A percentile compares a stretch with the other conserved stretches of the same genome.
Conservation (phyloP, 2,329 filamentous ascomycete genomes). For the Cladophialophora carrionii region DNA sequence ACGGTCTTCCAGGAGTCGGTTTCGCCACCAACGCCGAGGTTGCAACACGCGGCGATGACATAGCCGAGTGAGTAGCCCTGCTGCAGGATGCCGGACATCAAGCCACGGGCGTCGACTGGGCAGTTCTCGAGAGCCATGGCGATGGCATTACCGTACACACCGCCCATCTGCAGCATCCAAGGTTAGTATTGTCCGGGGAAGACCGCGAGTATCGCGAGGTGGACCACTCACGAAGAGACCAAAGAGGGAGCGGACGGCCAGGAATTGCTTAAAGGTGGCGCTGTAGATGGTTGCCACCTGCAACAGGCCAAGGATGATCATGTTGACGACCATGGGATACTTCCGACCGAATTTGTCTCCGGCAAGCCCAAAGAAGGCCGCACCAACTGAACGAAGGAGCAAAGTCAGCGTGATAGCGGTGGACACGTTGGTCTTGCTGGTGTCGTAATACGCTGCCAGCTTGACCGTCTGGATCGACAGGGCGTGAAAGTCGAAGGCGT, state of each 20-base stretch:
- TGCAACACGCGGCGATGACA: constrained; percentile 74
- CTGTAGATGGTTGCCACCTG: constrained; percentile 80
- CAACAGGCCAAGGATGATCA: constrained; percentile 70
- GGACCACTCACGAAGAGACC: constrained; percentile 60
- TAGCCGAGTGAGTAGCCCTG: constrained; percentile 82
- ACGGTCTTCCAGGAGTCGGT: constrained; percentile 69
- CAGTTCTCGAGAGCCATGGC: constrained; percentile 78
- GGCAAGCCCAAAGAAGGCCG: constrained; percentile 73
- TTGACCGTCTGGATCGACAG: constrained; percentile 77
- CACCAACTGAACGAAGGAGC: constrained; percentile 73
- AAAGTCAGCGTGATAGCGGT: constrained; percentile 77
- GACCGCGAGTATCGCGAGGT: not conserved
- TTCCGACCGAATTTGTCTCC: constrained; percentile 81
- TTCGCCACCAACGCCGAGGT: constrained; percentile 68
- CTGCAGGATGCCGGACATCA: constrained; percentile 81
- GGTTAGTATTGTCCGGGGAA: not conserved
- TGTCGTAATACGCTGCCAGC: constrained; percentile 62
- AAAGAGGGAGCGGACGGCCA: constrained; percentile 73
- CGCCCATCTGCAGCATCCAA: constrained; percentile 61
- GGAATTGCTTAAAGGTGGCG: constrained; percentile 70
- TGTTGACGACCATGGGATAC: constrained; percentile 81
- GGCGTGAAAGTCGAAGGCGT: constrained; percentile 83
- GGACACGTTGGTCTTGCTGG: constrained; percentile 69
- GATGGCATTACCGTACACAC: constrained; percentile 77
- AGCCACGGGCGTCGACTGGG: constrained; percentile 69